Evolutionary conservation across 805 yeast genomes (phyloP), one percentile per base, ranked within the genome.

Genomic region (Phaffomyces thermotolerans): DNA sequence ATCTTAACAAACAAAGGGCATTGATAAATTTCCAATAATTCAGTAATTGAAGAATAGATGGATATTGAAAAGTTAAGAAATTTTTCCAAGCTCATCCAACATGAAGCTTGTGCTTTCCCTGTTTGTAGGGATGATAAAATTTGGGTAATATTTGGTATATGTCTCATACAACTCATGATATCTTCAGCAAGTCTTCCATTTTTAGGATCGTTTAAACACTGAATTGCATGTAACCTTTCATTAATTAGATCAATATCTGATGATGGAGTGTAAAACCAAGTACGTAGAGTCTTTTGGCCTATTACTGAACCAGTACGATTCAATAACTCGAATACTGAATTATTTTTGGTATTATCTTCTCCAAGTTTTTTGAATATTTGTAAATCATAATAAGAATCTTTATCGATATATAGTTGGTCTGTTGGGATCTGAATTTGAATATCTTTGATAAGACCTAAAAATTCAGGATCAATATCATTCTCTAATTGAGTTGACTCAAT

Each of bases 231-330:
- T 3, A 58, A 54, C 22, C 76, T 57, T 30, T 50, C 47, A 15
- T 57, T 50, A 4, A 72, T 63, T 7, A 43, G 22, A 1, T 49
- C 46, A 1, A 49, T 41, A n/a, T 60, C 53, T 1, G 58, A 48
- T 4, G 65, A 45, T 0, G 76, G 76, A 14, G 64, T 52, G 3
- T 52, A 30, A 10, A 72, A 49, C 68, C 69, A 67, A 1, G 58
- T 47, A 12, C 46, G 52, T n/a, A 72, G 39, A 2, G 60, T 48
- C 22, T 53, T 49, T 25, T 47, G 50, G 0, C 73, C 69, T 12
- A 56, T 42, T 9, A 53, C 54, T 0, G 72, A 56, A 2, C 48
- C 24, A 2, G 66, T 60, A 18, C 42, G 46, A 39, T 54, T 50
- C 14, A 64, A 23, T 7, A 61, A 18, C 34, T 57, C 47, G 34